Conservation (phyloP, 345 rosid genomes). For the Brassica rapa region DNA sequence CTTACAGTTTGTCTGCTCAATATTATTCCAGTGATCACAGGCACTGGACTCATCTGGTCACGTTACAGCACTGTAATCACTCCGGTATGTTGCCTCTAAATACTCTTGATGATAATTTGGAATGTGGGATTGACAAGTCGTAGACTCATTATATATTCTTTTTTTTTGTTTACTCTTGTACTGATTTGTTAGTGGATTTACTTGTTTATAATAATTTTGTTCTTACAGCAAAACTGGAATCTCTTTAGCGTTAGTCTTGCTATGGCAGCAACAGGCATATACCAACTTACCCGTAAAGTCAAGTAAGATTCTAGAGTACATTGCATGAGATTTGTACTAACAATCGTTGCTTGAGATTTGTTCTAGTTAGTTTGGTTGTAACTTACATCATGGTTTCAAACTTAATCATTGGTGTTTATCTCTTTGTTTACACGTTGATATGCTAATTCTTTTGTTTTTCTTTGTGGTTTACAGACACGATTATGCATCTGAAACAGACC, state of each 20-base stretch:
- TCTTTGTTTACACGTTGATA: conserved; percentile 1
- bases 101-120: not conserved
- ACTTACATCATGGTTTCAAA: not conserved
- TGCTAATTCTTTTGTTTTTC: not conserved
- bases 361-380: not conserved
- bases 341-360: not conserved
- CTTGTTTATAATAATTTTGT: conserved; percentile 13
- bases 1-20: not conserved
- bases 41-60: conserved; percentile 29
- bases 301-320: conserved; percentile 48
- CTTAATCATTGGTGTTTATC: not conserved
- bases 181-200: not conserved
- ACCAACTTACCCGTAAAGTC: conserved; percentile 77
- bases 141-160: not conserved
- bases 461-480: conserved; percentile 31
- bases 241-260: conserved; percentile 81
- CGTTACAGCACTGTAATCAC: conserved; percentile 31
- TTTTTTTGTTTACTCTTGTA: not conserved
- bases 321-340: not conserved
- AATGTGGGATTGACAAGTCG: not conserved
- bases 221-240: conserved; percentile 86
- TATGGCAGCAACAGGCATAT: conserved; percentile 82
- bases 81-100: conserved; percentile 11
- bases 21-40: conserved; percentile 22
- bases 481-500: conserved; percentile 15